Base-by-base conservation (phyloP, 2,329 filamentous ascomycete genomes). In the Hypoxylon sp. region DNA sequence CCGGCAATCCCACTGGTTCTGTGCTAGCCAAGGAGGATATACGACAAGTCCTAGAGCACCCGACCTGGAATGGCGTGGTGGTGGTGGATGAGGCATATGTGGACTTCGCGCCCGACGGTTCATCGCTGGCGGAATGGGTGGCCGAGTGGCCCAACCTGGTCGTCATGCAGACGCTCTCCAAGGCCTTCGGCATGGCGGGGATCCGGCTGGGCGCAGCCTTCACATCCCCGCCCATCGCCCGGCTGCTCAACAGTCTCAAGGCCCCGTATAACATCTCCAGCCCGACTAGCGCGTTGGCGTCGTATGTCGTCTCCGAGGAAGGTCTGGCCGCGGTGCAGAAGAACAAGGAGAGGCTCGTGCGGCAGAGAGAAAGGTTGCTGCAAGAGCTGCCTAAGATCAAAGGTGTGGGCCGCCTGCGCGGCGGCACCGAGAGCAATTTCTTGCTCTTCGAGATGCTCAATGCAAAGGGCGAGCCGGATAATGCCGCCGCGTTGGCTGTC, bases 121-220 rank as follows among this genome's bases (percentile, higher is more conserved):
- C 89, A 30, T 95, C 89, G 60, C 80, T 97, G 17, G 93, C 94
- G 17, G 90, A 96, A 72, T 96, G 90, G 88, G 92, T 96, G 1
- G 79, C 82, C 25, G 91, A 96, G 66, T 95, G 90, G 84, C 92
- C 93, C 40, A 99, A 99, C 71, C 79, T 99, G 17, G 91, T 97
- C 12, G 92, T 99, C 49, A 91, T 97, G 90, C 94, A 99, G 78
- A 99, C 94, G 1, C 80, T 97, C n/a, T 96, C 90, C 65, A 99
- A 99, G 72, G 94, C 91, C 0, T 99, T 99, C 67, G 94, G 94
- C 19, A 82, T 99, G 67, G 94, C 94, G 3, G 94, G 93, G 40
- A 96, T 99, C 68, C 82, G 94, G 11, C 80, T 99, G 1, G 94
- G 94, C 35, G 89, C 86, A 5, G 91, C 90, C 0, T 99, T 97